Conservation (phyloP, 805 yeast species). For the Wickerhamomyces canadensis region DNA sequence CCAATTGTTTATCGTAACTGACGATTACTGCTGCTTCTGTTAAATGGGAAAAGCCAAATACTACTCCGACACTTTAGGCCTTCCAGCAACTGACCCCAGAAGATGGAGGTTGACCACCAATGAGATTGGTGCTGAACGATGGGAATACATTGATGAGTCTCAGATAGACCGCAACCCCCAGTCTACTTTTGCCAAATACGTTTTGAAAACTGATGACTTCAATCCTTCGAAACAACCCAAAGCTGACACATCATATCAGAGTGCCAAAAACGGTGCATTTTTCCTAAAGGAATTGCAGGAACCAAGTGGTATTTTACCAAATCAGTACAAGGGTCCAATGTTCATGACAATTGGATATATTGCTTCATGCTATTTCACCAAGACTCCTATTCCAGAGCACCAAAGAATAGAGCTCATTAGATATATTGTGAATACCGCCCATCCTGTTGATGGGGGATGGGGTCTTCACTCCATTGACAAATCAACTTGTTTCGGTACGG, state of each 20-base stretch:
- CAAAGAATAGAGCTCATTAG: constrained; percentile 68
- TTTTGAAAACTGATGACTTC: constrained; percentile 37
- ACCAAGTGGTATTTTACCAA: constrained; percentile 79
- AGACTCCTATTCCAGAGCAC: constrained; percentile 61
- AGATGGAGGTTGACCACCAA: constrained; percentile 75
- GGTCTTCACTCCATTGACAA: constrained; percentile 91
- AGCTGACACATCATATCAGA: constrained; percentile 42
- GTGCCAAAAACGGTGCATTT: constrained; percentile 69
- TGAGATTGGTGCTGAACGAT: constrained; percentile 69
- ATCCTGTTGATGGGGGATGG: constrained; percentile 99
- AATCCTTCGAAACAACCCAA: constrained; percentile 32
- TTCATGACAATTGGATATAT: constrained; percentile 91
- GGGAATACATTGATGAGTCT: constrained; percentile 58
- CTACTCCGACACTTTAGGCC: constrained; percentile 67
- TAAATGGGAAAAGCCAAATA: not conserved
- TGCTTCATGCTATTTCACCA: constrained; percentile 64
- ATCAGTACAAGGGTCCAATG: constrained; percentile 97
- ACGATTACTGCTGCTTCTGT: no score
- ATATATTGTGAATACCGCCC: constrained; percentile 85
- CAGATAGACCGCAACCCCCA: constrained; percentile 42
- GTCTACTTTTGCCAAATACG: constrained; percentile 49
- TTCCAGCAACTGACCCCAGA: constrained; percentile 60
- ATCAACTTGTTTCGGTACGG: constrained; percentile 92
- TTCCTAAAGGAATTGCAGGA: constrained; percentile 72
- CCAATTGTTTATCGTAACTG: no score